phyloP scores from a whole-genome alignment of 345 rosid genomes.

The Populus pruinosa region DNA sequence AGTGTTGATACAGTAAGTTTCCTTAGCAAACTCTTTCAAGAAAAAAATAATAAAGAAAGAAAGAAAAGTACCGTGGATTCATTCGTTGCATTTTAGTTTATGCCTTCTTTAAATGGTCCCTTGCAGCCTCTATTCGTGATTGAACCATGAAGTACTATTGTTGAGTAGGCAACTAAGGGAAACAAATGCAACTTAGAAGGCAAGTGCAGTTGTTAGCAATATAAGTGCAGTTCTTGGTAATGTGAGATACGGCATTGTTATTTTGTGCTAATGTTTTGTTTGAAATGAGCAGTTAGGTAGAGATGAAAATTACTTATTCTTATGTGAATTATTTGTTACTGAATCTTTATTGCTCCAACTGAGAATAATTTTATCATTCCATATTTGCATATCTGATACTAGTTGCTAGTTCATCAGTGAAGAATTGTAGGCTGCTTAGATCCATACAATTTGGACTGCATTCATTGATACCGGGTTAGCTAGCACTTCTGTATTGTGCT shows the following conservation, averaged over 20 bases:
- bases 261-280: constrained; percentile 14
- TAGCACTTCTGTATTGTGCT: no score
- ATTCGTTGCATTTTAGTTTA: not conserved
- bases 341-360: no score
- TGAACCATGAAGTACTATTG: constrained; percentile 45
- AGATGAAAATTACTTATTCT: not conserved
- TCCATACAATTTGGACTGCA: no score
- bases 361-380: no score
- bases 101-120: not conserved
- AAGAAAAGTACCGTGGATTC: not conserved
- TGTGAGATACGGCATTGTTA: constrained; percentile 34
- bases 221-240: constrained; percentile 21
- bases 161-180: not conserved
- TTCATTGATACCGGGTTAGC: no score
- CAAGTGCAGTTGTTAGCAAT: constrained; percentile 17
- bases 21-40: not conserved
- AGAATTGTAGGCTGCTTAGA: no score
- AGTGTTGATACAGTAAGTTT: constrained; percentile 63
- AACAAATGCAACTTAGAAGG: constrained; percentile 9
- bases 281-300: constrained; percentile 22
- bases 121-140: constrained; percentile 76
- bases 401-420: no score
- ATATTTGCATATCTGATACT: no score
- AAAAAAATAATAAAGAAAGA: not conserved
- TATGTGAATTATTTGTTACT: no score